A percentile compares a stretch with the other conserved stretches of the same genome.
Conservation (phyloP, 2,329 filamentous ascomycete genomes). For the Colletotrichum sp. region DNA sequence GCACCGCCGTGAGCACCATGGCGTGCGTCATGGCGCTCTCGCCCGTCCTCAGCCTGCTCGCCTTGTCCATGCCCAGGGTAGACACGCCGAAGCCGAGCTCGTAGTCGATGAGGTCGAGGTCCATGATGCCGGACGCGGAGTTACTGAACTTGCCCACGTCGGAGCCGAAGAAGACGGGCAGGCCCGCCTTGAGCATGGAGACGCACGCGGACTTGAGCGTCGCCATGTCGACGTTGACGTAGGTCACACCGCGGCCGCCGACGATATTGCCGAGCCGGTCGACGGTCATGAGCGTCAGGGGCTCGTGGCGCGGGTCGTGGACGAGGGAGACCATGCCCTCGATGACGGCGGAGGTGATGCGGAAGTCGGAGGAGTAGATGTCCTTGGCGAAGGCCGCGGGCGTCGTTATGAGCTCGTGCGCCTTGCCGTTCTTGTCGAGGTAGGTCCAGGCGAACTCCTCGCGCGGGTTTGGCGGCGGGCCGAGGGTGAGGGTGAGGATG, state of each 20-base stretch:
- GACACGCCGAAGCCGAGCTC: conserved; percentile 82
- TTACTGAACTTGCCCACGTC: conserved; percentile 88
- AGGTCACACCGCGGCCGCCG: conserved; percentile 76
- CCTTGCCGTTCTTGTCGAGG: conserved; percentile 70
- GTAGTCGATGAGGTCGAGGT: conserved; percentile 78
- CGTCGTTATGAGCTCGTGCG: conserved; percentile 66
- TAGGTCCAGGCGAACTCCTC: conserved; percentile 82
- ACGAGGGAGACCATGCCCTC: conserved; percentile 79
- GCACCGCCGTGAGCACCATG: conserved; percentile 89
- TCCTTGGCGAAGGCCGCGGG: conserved; percentile 76
- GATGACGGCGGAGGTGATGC: conserved; percentile 65
- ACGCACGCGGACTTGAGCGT: conserved; percentile 77
- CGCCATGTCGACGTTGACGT: conserved; percentile 81
- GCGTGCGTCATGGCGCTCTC: conserved; percentile 90
- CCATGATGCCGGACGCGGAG: conserved; percentile 74
- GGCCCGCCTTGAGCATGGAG: conserved; percentile 76
- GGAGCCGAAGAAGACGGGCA: conserved; percentile 87
- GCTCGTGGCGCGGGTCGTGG: conserved; percentile 82
- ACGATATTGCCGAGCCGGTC: conserved; percentile 82
- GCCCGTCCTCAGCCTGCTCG: conserved; percentile 72
- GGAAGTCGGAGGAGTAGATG: conserved; percentile 64
- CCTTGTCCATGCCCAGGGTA: conserved; percentile 77
- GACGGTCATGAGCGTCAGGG: conserved; percentile 76
- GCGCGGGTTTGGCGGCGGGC: conserved; percentile 74
- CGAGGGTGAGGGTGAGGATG: conserved; percentile 82